Percentiles rank a stretch among this genome's conserved stretches.
These are phyloP conservation scores for Brassica cretica DNA, from an alignment of 345 rosid genomes.

Conservation along the genomic window DNA sequence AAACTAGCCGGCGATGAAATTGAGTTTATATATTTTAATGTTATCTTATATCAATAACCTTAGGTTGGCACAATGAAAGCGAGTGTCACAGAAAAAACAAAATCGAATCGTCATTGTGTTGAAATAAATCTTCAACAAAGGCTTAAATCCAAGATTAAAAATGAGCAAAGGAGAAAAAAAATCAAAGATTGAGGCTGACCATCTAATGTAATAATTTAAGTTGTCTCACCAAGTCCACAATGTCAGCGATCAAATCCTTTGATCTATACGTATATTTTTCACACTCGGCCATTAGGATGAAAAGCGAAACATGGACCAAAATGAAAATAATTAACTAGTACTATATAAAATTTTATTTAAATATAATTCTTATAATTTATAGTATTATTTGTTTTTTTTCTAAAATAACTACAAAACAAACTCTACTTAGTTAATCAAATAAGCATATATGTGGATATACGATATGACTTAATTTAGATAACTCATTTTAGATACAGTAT, in stretches of 20 bases:
- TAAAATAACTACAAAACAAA: too few species aligned
- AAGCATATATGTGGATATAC: too few species aligned
- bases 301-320: background rate
- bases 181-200: slow-evolving; percentile 23
- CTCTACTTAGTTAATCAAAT: too few species aligned
- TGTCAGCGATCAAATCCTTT: slow-evolving; percentile 22
- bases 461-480: background rate
- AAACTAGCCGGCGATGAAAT: slow-evolving; percentile 19
- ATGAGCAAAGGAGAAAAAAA: background rate
- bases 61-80: slow-evolving; percentile 16
- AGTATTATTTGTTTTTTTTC: background rate
- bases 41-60: background rate
- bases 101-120: slow-evolving; percentile 28
- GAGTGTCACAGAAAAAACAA: slow-evolving; percentile 17
- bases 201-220: slow-evolving; percentile 18
- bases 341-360: too few species aligned
- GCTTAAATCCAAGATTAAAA: background rate
- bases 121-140: background rate
- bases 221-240: slow-evolving; percentile 33
- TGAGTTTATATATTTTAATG: slow-evolving; percentile 5
- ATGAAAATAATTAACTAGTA: background rate
- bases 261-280: slow-evolving; percentile 2
- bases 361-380: background rate
- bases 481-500: background rate
- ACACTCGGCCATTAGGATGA: background rate